These are phyloP conservation scores for Cairneyella variabilis DNA, from an alignment of 495 filamentous ascomycete species.

Conservation along the genomic window DNA sequence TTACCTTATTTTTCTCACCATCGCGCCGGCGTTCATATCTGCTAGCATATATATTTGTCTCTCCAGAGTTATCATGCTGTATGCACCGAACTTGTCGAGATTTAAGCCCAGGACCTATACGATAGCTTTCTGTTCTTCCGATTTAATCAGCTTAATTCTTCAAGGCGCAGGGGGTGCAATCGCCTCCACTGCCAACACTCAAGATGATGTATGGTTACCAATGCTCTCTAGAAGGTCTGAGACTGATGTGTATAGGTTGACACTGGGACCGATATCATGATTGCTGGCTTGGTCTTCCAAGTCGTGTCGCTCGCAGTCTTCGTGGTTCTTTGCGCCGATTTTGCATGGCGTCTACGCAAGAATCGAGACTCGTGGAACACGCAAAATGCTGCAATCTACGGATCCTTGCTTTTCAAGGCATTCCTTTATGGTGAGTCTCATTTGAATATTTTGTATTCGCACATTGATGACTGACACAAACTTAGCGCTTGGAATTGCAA, in stretches of 20 bases:
- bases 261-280: slow-evolving; percentile 7
- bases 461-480: not conserved
- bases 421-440: not conserved
- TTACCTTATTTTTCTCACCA: slow-evolving; percentile 6
- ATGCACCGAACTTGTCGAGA: slow-evolving; percentile 55
- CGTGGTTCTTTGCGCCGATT: slow-evolving; percentile 39
- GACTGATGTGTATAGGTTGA: no score
- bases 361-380: not conserved
- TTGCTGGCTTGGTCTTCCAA: slow-evolving; percentile 8
- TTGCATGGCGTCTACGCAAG: slow-evolving; percentile 30
- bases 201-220: not conserved
- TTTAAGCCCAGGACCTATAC: slow-evolving; percentile 45
- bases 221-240: no score
- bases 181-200: slow-evolving; percentile 2
- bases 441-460: not conserved
- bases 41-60: slow-evolving; percentile 62
- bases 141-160: slow-evolving; percentile 48
- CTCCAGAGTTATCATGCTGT: slow-evolving; percentile 50
- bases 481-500: not conserved
- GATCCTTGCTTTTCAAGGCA: not conserved
- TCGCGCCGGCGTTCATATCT: slow-evolving; percentile 53
- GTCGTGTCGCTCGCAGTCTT: slow-evolving; percentile 38
- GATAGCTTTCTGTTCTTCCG: slow-evolving; percentile 46
- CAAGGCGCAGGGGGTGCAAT: slow-evolving; percentile 55
- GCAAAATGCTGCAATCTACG: not conserved